A percentile compares a stretch with the other conserved stretches of the same genome.
These are phyloP conservation scores for Patellifolia procumbens DNA, from an alignment of 179 eudicot species.

Conservation along the genomic window DNA sequence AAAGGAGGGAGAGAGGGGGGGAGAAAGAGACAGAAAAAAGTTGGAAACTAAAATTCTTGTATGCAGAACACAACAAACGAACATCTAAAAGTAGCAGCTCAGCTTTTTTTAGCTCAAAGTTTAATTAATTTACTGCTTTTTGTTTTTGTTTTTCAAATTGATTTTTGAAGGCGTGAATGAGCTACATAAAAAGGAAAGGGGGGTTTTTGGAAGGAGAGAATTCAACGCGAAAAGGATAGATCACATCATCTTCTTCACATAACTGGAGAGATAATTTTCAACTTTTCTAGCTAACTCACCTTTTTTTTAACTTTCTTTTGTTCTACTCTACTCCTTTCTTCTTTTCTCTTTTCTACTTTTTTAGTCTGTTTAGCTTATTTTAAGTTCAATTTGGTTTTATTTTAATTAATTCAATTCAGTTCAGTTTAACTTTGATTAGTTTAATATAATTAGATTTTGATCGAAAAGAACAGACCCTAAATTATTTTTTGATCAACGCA, in stretches of 20 bases:
- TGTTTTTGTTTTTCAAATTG: background rate
- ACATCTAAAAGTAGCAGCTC: constrained; percentile 35
- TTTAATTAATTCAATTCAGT: no score
- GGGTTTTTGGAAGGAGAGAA: constrained; percentile 17
- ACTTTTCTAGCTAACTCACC: background rate
- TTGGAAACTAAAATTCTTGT: constrained; percentile 23
- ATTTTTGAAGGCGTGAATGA: constrained; percentile 21
- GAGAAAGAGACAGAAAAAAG: constrained; percentile 16
- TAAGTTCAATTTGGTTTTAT: background rate
- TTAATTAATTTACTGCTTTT: background rate
- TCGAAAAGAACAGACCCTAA: no score
- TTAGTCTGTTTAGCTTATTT: no score
- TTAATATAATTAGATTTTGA: no score
- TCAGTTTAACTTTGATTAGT: no score
- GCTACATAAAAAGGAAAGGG: constrained; percentile 2
- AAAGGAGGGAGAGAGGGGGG: background rate
- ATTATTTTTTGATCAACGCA: no score
- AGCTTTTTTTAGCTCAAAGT: constrained; percentile 24
- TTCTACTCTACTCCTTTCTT: background rate
- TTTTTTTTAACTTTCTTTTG: background rate
- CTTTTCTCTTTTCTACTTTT: background rate
- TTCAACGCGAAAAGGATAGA: constrained; percentile 50
- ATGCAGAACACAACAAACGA: constrained; percentile 28
- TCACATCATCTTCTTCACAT: constrained; percentile 29
- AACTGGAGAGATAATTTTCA: background rate